A percentile compares a stretch with the other conserved stretches of the same genome.
These are phyloP conservation scores for Neckera pumila DNA, from an alignment of 225 moss, liverwort and hornwort genomes.

Conservation along the genomic window DNA sequence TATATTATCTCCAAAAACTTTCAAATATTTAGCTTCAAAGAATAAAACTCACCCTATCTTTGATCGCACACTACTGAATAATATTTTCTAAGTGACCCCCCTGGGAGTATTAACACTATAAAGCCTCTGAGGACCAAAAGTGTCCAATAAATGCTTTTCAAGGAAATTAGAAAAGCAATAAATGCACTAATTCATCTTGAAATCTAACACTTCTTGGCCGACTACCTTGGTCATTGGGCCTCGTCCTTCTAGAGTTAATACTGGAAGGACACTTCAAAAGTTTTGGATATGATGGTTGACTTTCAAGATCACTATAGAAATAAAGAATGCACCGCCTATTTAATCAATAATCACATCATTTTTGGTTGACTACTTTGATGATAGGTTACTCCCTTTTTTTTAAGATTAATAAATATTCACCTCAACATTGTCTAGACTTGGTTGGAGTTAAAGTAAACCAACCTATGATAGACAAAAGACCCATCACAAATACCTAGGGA, in stretches of 20 bases:
- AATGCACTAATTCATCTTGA: not conserved
- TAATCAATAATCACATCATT: not conserved
- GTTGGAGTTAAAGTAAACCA: not conserved
- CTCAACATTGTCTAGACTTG: not conserved
- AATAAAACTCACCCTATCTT: too few species aligned
- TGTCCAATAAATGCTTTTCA: not conserved
- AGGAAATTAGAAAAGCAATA: not conserved
- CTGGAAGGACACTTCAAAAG: rapidly evolving
- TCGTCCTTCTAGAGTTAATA: not conserved
- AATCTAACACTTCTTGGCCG: not conserved
- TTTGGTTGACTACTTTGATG: not conserved
- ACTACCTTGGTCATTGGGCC: not conserved
- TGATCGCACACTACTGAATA: too few species aligned
- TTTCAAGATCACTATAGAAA: rapidly evolving
- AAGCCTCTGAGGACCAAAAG: rapidly evolving
- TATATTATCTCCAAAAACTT: too few species aligned
- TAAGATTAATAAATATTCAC: rapidly evolving
- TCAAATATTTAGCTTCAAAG: too few species aligned
- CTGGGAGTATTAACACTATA: not conserved
- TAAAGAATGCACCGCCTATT: not conserved
- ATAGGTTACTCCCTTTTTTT: not conserved
- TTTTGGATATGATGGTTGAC: not conserved
- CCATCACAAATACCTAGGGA: rapidly evolving
- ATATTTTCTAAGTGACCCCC: too few species aligned
- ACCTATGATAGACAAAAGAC: not conserved